Evolutionary conservation across 106 monocot species (phyloP).

Genomic region (Dendrobium catenatum): DNA sequence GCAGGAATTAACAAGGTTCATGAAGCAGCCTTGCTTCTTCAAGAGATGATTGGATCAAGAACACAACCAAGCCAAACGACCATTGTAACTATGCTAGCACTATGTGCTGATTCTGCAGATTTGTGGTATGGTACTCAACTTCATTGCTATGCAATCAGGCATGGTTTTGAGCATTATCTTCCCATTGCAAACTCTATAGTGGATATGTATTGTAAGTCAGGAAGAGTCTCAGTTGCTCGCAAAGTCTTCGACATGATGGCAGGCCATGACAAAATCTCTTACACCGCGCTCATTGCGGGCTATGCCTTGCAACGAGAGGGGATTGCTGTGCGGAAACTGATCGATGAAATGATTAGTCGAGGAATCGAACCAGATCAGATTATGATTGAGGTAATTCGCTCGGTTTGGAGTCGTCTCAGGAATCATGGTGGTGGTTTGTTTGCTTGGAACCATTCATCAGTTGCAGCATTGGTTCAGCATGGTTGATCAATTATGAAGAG

Average conservation of each 20-base stretch:
- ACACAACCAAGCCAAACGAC: slow-evolving; percentile 36
- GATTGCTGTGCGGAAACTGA: slow-evolving; percentile 25
- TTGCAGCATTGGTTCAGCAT: neutral
- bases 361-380: slow-evolving; percentile 42
- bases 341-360: slow-evolving; percentile 30
- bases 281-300: slow-evolving; percentile 44
- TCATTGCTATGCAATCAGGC: slow-evolving; percentile 39
- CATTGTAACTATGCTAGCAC: slow-evolving; percentile 29
- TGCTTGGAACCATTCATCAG: neutral
- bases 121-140: slow-evolving; percentile 41
- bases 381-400: slow-evolving; percentile 36
- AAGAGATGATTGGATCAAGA: slow-evolving; percentile 19
- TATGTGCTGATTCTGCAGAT: slow-evolving; percentile 34
- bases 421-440: slow-evolving; percentile 2
- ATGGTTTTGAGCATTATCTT: slow-evolving; percentile 11
- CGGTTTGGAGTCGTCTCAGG: slow-evolving; percentile 47
- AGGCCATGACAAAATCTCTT: slow-evolving; percentile 25
- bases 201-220: slow-evolving; percentile 48
- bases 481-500: neutral
- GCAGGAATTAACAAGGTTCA: slow-evolving; percentile 10
- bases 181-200: slow-evolving; percentile 37
- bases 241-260: slow-evolving; percentile 34
- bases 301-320: slow-evolving; percentile 51
- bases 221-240: slow-evolving; percentile 27
- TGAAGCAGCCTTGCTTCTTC: slow-evolving; percentile 31